Evolutionary conservation across 1,139 yeast species (phyloP), one percentile per base, ranked within the genome.

Genomic region (Wickerhamiella infanticola): DNA sequence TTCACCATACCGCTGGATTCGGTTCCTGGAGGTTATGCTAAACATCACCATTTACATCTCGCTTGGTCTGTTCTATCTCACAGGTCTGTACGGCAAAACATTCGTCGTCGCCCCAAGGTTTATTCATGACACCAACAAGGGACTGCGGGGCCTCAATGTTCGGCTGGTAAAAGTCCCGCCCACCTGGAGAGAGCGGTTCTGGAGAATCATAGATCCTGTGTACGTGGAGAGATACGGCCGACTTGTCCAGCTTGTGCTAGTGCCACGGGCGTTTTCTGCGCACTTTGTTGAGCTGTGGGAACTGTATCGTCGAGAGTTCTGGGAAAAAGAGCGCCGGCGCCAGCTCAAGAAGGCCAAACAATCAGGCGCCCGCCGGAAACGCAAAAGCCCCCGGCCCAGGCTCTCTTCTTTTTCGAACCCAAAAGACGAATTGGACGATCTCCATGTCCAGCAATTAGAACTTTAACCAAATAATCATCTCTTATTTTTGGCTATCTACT

Each of bases 221-320:
- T 54, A 50, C 40, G 24, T 45, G 7, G 50, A 37, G 29, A 47
- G 40, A 26, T 51, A 45, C 7, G 77, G 75, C 7, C 74, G 74
- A 8, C 67, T 69, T 3, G 77, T 81, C 13, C 86, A 86, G 60
- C 62, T 90, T 11, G 81, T 84, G 3, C 67, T 90, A 47, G 81
- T 81, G 50, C 82, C 96, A 1, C 69, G 95, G 46, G 79, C 79
- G 1, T 90, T 88, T 62, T 76, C 77, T 50, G 77, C 90, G 0
- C 93, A 83, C 47, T 76, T 83, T 3, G 71, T 95, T 53, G 96
- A 88, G 60, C 93, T 88, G 9, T 90, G 98, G 98, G 98, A 90
- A 57, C 63, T 85, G 42, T 90, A 88, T 58, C 67, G 98, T 48
- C 84, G 84, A 56, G 96, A 88, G 60, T 90, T 86, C 59, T 90